Conservation (phyloP, 768 basidiomycete species). For the Sarcomyxa edulis region DNA sequence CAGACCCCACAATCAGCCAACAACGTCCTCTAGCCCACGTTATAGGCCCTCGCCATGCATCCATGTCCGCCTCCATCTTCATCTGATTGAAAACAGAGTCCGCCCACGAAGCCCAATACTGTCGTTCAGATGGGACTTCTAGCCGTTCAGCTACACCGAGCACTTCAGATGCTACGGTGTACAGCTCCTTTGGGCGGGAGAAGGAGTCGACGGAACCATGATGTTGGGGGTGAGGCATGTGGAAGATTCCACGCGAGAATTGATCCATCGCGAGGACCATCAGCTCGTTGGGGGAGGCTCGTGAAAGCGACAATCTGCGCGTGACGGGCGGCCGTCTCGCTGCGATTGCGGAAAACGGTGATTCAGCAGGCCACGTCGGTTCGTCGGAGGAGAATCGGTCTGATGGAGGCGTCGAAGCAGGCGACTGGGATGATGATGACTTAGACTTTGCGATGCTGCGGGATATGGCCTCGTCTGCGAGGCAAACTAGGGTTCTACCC, state of each 20-base stretch:
- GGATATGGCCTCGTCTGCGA: slow-evolving; percentile 48
- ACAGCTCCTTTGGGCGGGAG: slow-evolving; percentile 55
- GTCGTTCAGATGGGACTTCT: slow-evolving; percentile 34
- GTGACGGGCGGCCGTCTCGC: slow-evolving; percentile 45
- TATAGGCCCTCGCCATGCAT: slow-evolving; percentile 42
- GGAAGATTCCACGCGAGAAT: slow-evolving; percentile 63
- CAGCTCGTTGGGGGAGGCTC: slow-evolving; percentile 42
- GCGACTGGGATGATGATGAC: slow-evolving; percentile 1
- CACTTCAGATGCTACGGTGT: slow-evolving; percentile 58
- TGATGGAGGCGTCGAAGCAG: neutral
- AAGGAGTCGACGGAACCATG: slow-evolving; percentile 27
- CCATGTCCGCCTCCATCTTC: slow-evolving; percentile 53
- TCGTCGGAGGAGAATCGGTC: slow-evolving; percentile 26
- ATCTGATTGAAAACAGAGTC: slow-evolving; percentile 60
- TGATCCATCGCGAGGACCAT: slow-evolving; percentile 63
- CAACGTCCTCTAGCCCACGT: slow-evolving; percentile 45
- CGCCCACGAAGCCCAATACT: slow-evolving; percentile 56
- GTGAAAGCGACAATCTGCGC: slow-evolving; percentile 38
- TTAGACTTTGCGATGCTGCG: slow-evolving; percentile 17
- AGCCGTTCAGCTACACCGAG: slow-evolving; percentile 57
- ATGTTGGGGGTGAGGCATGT: slow-evolving; percentile 55
- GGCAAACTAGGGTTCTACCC: slow-evolving; percentile 58
- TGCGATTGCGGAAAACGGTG: slow-evolving; percentile 46
- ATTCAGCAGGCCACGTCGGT: slow-evolving; percentile 45
- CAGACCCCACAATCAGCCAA: slow-evolving; percentile 53